Evolutionary conservation across 1,284 basidiomycete genomes (phyloP).

Genomic region (Malassezia obtusa): DNA sequence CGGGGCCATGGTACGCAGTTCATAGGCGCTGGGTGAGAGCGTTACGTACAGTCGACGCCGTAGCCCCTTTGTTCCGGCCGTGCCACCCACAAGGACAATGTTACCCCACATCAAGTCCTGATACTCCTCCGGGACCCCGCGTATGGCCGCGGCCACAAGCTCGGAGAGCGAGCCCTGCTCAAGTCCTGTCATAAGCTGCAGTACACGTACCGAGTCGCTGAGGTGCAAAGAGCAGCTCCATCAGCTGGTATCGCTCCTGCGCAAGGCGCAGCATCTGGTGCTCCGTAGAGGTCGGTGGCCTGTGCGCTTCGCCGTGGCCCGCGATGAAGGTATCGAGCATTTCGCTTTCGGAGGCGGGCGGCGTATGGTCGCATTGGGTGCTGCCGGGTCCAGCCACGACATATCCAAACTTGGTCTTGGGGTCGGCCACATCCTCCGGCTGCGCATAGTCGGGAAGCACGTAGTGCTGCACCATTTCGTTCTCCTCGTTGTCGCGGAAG

Average conservation of each 20-base stretch:
- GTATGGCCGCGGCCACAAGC: constrained; percentile 65
- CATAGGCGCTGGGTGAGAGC: constrained; percentile 6
- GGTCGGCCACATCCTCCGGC: constrained; percentile 13
- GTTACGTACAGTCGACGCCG: constrained; percentile 58
- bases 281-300: constrained; percentile 45
- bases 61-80: constrained; percentile 65
- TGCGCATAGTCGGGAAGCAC: constrained; percentile 75
- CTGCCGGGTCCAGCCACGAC: constrained; percentile 14
- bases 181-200: constrained; percentile 55
- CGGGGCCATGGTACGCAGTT: constrained; percentile 24
- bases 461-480: constrained; percentile 72
- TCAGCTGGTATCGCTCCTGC: constrained; percentile 78
- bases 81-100: constrained; percentile 78
- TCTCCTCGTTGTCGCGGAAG: constrained; percentile 54
- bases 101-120: constrained; percentile 89
- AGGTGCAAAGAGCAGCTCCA: constrained; percentile 78
- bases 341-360: constrained; percentile 8
- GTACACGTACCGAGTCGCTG: constrained; percentile 65
- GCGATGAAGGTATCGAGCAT: constrained; percentile 21
- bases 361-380: neutral
- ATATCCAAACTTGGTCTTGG: constrained; percentile 21
- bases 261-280: constrained; percentile 76
- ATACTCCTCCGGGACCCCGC: constrained; percentile 58
- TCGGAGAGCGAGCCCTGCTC: constrained; percentile 68
- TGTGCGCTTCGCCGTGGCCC: constrained; percentile 16